These are phyloP conservation scores for Penicillium sp. DNA, from an alignment of 2,329 filamentous ascomycete genomes.

Conservation along the genomic window DNA sequence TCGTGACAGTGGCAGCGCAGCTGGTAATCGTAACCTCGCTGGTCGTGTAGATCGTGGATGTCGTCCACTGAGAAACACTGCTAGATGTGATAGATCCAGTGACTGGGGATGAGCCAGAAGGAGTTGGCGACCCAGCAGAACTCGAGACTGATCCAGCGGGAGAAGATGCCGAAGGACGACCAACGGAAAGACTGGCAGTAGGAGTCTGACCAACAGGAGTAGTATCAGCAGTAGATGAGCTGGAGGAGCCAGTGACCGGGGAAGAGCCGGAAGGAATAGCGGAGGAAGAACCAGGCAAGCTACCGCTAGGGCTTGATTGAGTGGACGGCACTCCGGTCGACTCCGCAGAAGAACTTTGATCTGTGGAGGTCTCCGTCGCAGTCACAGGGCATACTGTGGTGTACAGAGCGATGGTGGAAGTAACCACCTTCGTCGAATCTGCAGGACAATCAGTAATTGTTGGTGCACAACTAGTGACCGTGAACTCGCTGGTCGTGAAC, in stretches of 20 bases:
- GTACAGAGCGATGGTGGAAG: slow-evolving; percentile 55
- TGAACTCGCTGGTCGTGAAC: slow-evolving; percentile 37
- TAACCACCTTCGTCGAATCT: slow-evolving; percentile 49
- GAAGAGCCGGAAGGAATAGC: background rate
- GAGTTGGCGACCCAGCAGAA: background rate
- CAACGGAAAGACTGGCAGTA: background rate
- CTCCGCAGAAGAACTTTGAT: background rate
- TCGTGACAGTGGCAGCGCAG: too few relatives aligned
- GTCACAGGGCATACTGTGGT: slow-evolving; percentile 59
- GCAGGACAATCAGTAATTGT: slow-evolving; percentile 52
- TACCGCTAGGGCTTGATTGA: background rate
- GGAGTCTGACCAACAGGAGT: background rate
- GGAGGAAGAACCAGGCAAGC: background rate
- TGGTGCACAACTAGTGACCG: slow-evolving; percentile 42
- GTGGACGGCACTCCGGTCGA: background rate
- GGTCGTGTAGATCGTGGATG: too few relatives aligned
- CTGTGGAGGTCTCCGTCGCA: slow-evolving; percentile 19
- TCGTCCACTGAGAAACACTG: slow-evolving; percentile 11
- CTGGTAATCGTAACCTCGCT: too few relatives aligned
- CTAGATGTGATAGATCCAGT: background rate
- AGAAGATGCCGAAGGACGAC: background rate
- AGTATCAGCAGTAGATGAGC: background rate
- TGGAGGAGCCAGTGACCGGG: slow-evolving; percentile 4
- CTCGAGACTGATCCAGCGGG: background rate
- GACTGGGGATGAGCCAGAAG: background rate